Evolutionary conservation across 805 yeast species (phyloP), one percentile per base, ranked within the genome.

Genomic region (Wickerhamiella brachini): DNA sequence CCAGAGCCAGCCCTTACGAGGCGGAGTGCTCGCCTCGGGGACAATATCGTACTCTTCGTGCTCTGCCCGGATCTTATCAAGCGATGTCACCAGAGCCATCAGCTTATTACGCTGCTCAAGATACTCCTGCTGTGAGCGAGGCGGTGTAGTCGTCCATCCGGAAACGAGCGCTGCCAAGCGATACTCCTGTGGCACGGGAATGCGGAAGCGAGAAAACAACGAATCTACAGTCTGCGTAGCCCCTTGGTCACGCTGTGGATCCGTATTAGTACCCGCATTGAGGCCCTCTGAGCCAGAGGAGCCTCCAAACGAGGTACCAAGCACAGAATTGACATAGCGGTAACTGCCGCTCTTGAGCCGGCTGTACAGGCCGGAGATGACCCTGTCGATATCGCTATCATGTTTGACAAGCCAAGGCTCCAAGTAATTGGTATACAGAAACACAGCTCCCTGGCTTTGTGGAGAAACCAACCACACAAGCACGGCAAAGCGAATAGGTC

Each of bases 381-480:
- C 51, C 38, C 37, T 41, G 53, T 72, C 76, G 34, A 73, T 54
- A 10, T 59, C 55, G 6, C 45, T 43, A 51, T 72, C 72, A 53
- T 73, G 68, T 29, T 54, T 49, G 13, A 49, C 46, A 49, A 75
- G 60, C 50, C 69, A 65, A 12, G 78, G 77, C 41, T 62, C 64
- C 6, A 75, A 47, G 47, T 68, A 60, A 12, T 56, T 53, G 47
- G 59, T 59, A 61, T 74, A 75, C 7, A 75, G 44, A 48, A 62
- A 64, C 8, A 68, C 64, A 2, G 77, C 71, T 12, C 80, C 80
- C 53, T 68, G 69, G 2, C 73, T 64, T 57, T 70, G 73, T 38
- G 78, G 78, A 21, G 76, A 65, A 5, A 81, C 75, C 46, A 85
- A 69, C 89, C 89, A 83, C 12, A 75, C 59, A 31, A 77, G 72